Evolutionary conservation across 305 asterid species (phyloP), one percentile per base, ranked within the genome.

Genomic region (Salvia sclarea): DNA sequence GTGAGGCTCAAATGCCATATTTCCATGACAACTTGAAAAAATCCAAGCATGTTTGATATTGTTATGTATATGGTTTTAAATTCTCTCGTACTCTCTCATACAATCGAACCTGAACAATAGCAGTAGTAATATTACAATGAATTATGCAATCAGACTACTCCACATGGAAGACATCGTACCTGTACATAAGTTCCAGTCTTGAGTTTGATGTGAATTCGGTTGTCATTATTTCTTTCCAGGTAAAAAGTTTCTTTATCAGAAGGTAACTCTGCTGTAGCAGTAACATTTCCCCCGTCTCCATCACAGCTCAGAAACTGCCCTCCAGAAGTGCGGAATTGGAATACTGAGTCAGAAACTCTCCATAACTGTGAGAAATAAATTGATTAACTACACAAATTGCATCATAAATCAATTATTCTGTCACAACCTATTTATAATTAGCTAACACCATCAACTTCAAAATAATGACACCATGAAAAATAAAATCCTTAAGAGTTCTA

Each of bases 321-420:
- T 62, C 74, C 75, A 47, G 83, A 71, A 69, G 95, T 84, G 18
- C 92, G 84, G 48, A 89, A 81, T 79, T 89, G 95, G 81, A 83
- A 89, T 49, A 68, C 57, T 0, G 87, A 83, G 69, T 85, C 88
- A 1, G 96, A 89, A 75, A 87, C 81, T 76, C 95, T 80, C 96
- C 95, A 85, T 37, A 90, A 75, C 96, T 90, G 84, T 45, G 52
- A 64, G 22, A 77, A 67, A 60, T 31, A 63, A 61, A 76, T 7
- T 4, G 56, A 70, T 13, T 10, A 69, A 75, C 13, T 31, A 57
- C 14, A 55, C 3, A 64, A 48, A 56, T 4, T 54, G 50, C 58
- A 61, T 64, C 38, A 30, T 68, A 14, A 58, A 47, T 50, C 44
- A 20, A 14, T 14, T 17, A 16, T 3, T 17, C n/a, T 33, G 38